phyloP scores from a whole-genome alignment of 2,329 filamentous ascomycete species.

The Fusarium kyushuense region DNA sequence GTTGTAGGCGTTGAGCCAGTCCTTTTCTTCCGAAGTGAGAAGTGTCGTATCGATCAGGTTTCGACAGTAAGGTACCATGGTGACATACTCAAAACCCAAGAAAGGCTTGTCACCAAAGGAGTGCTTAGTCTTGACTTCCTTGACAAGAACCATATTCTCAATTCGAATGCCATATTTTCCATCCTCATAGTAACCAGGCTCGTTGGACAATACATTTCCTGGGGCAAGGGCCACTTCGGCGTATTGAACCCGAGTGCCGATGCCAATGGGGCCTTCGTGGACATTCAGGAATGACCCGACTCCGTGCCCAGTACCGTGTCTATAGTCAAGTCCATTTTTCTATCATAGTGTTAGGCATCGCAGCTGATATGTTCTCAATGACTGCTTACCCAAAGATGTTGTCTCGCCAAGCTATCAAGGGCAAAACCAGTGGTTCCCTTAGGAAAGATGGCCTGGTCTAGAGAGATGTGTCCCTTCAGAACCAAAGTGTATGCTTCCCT shows the following conservation, averaged over 20 bases:
- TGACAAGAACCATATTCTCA: slow-evolving; percentile 94
- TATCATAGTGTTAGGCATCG: slow-evolving; percentile 42
- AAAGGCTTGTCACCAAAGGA: slow-evolving; percentile 95
- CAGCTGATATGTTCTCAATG: neutral
- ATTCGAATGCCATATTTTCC: slow-evolving; percentile 95
- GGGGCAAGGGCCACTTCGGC: slow-evolving; percentile 88
- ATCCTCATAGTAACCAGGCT: slow-evolving; percentile 98
- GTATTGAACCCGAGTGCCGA: slow-evolving; percentile 91
- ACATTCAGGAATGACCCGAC: slow-evolving; percentile 97
- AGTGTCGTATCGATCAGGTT: slow-evolving; percentile 84
- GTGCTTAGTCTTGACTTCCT: slow-evolving; percentile 86
- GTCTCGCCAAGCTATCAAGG: slow-evolving; percentile 86
- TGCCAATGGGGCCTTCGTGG: slow-evolving; percentile 96
- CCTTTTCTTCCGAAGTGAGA: slow-evolving; percentile 78
- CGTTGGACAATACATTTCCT: slow-evolving; percentile 96
- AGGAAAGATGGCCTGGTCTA: slow-evolving; percentile 89
- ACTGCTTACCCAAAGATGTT: slow-evolving; percentile 84
- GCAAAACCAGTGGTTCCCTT: slow-evolving; percentile 96
- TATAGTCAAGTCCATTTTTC: slow-evolving; percentile 85
- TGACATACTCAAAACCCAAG: slow-evolving; percentile 95
- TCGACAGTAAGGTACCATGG: slow-evolving; percentile 93
- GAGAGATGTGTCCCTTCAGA: slow-evolving; percentile 90
- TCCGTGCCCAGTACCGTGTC: slow-evolving; percentile 95
- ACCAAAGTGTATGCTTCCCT: slow-evolving; percentile 93
- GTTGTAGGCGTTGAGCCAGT: slow-evolving; percentile 91